Evolutionary conservation across 805 yeast species (phyloP).

Genomic region (Suhomyces sp.): DNA sequence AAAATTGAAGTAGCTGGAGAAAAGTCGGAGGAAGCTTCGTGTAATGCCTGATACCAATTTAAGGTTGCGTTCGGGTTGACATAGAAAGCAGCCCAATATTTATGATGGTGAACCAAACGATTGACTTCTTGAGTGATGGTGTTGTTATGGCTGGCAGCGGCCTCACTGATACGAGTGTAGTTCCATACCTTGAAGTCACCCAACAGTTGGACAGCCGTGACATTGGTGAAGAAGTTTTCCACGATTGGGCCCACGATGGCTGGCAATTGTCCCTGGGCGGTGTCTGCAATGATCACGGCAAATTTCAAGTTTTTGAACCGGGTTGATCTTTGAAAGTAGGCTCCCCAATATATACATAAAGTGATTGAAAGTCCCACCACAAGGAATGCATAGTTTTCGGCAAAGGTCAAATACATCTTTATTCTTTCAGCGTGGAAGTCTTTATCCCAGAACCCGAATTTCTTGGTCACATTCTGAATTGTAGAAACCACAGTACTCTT

Average conservation of each 20-base stretch:
- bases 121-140: constrained; percentile 26
- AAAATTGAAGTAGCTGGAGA: constrained; percentile 20
- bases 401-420: constrained; percentile 20
- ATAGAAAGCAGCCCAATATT: constrained; percentile 30
- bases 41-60: constrained; percentile 20
- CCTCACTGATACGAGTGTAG: constrained; percentile 12
- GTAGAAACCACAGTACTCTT: constrained; percentile 21
- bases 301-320: constrained; percentile 23
- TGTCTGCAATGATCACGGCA: constrained; percentile 29
- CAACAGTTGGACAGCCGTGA: constrained; percentile 17
- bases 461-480: constrained; percentile 18
- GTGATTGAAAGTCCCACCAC: constrained; percentile 23
- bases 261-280: constrained; percentile 19
- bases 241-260: constrained; percentile 25
- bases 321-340: constrained; percentile 22
- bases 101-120: constrained; percentile 31
- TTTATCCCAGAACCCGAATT: constrained; percentile 30
- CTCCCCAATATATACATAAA: constrained; percentile 35
- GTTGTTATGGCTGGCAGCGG: constrained; percentile 21
- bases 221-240: constrained; percentile 17
- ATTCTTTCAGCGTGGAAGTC: constrained; percentile 25
- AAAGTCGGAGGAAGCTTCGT: constrained; percentile 13
- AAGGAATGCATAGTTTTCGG: constrained; percentile 23
- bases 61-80: constrained; percentile 31
- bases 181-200: constrained; percentile 28